Conservation (phyloP, 139 green algal species). For the Nannochloris sp. region DNA sequence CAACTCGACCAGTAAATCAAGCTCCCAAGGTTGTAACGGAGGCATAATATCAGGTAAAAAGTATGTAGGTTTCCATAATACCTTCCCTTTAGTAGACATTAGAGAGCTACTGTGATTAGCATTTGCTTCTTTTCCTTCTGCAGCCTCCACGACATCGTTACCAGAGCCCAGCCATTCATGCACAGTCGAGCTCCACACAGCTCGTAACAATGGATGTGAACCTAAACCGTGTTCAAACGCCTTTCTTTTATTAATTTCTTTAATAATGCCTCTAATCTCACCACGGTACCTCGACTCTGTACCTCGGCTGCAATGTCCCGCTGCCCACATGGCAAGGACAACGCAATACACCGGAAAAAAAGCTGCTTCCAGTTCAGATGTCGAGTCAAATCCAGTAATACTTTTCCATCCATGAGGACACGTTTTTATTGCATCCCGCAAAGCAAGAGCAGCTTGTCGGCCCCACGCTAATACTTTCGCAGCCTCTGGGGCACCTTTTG, state of each 20-base stretch:
- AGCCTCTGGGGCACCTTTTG: too few species aligned
- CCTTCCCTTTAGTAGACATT: too few species aligned
- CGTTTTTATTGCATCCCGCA: neutral
- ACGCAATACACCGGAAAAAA: constrained; percentile 35
- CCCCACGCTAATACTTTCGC: neutral
- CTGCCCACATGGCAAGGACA: constrained; percentile 32
- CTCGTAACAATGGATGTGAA: neutral
- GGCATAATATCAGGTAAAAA: neutral
- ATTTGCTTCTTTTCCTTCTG: neutral
- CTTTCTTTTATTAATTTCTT: neutral
- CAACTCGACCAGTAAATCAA: too few species aligned
- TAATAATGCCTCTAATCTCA: neutral
- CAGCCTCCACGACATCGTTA: too few species aligned
- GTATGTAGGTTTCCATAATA: neutral
- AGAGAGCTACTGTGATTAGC: too few species aligned
- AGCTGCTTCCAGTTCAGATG: constrained; percentile 8
- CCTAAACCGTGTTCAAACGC: neutral
- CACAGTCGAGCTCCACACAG: neutral
- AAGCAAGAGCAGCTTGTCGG: neutral
- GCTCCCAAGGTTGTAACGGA: too few species aligned
- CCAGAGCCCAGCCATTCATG: neutral
- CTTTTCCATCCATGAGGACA: neutral
- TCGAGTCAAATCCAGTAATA: neutral
- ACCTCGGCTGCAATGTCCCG: neutral
- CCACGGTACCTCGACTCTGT: neutral